Conservation (phyloP, 768 basidiomycete species). For the Psilocybe tampanensis region DNA sequence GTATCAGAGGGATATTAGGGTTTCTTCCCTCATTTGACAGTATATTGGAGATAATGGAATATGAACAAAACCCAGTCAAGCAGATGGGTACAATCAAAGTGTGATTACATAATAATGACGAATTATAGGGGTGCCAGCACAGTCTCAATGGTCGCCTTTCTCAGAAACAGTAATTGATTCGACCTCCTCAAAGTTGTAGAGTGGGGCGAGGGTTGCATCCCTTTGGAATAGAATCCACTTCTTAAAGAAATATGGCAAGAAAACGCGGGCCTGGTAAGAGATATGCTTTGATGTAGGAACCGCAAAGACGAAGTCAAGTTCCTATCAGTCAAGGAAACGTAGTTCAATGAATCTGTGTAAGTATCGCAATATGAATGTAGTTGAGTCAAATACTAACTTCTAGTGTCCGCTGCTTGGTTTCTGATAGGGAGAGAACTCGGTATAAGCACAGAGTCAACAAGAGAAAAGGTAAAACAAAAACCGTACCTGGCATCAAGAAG, state of each 20-base stretch:
- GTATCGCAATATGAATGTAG: not conserved
- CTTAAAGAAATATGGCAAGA: conserved; percentile 48
- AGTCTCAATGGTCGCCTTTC: conserved; percentile 29
- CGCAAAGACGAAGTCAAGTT: conserved; percentile 47
- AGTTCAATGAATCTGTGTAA: not conserved
- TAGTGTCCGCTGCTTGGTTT: conserved; percentile 52
- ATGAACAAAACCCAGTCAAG: no score
- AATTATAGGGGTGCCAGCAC: no score
- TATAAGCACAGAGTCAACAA: not conserved
- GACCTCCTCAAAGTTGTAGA: conserved; percentile 53
- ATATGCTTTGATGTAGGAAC: conserved; percentile 46
- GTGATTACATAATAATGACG: no score
- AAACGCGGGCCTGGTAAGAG: conserved; percentile 38
- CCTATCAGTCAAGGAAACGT: no score
- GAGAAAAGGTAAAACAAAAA: not conserved
- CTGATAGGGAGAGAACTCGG: conserved; percentile 16
- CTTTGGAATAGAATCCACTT: conserved; percentile 41
- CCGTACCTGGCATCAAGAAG: conserved; percentile 46
- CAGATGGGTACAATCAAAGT: no score
- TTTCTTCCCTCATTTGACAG: conserved; percentile 4
- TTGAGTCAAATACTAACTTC: conserved; percentile 22
- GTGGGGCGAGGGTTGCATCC: conserved; percentile 35
- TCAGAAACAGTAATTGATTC: conserved; percentile 45
- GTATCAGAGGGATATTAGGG: not conserved
- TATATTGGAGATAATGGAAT: not conserved